These are phyloP conservation scores for Dillenia suffruticosa DNA, from an alignment of 164 flowering plant genomes.

Conservation along the genomic window DNA sequence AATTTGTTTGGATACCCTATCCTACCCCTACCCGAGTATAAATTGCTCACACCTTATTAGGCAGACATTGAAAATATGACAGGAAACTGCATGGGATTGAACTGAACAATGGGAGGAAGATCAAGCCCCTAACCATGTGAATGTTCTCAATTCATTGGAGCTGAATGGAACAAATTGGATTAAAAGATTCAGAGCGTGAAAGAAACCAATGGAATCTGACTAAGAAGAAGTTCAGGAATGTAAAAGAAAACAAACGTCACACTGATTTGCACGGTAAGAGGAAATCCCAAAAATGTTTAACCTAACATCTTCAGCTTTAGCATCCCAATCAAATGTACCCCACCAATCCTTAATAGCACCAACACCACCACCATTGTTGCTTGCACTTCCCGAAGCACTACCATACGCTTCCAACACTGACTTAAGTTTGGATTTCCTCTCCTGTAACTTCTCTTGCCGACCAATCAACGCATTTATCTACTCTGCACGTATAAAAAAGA, in stretches of 20 bases:
- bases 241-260: constrained; percentile 50
- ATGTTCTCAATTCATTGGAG: no score
- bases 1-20: no score
- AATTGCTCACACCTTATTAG: no score
- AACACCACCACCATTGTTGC: constrained; percentile 21
- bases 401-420: constrained; percentile 49
- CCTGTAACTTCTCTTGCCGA: constrained; percentile 66
- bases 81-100: no score
- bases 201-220: no score
- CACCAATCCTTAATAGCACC: constrained; percentile 60
- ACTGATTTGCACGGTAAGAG: constrained; percentile 82
- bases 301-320: constrained; percentile 69
- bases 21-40: no score
- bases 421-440: constrained; percentile 72
- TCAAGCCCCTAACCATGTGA: neutral
- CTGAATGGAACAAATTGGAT: no score
- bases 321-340: constrained; percentile 85
- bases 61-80: no score
- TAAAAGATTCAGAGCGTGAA: no score
- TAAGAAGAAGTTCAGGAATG: neutral
- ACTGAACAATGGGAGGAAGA: no score
- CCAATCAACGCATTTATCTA: constrained; percentile 65
- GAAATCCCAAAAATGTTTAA: constrained; percentile 86
- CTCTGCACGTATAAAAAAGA: constrained; percentile 33
- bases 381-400: constrained; percentile 22